These are phyloP conservation scores for Fusarium oligoseptatum DNA, from an alignment of 2,329 filamentous ascomycete genomes.

Conservation along the genomic window DNA sequence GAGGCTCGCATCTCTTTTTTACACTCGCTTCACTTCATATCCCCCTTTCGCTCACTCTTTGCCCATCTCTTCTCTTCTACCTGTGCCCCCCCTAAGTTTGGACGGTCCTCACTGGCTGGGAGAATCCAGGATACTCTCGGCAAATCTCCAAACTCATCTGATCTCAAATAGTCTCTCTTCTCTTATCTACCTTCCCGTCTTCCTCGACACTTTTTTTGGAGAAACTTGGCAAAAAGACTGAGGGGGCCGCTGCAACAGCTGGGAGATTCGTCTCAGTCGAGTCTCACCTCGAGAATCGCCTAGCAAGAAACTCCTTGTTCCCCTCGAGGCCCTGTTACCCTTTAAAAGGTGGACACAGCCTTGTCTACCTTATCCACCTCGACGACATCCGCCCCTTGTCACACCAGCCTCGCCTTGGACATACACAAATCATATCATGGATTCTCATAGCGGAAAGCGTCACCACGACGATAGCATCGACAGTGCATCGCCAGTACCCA, in stretches of 20 bases:
- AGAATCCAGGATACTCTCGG: conserved; percentile 24
- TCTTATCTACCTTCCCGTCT: conserved; percentile 14
- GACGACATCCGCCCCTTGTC: conserved; percentile 3
- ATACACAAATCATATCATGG: conserved; percentile 27
- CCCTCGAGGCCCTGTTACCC: background rate
- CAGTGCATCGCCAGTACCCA: conserved; percentile 37
- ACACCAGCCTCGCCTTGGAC: conserved; percentile 14
- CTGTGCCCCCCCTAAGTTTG: conserved; percentile 21
- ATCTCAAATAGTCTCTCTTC: conserved; percentile 27
- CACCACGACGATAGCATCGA: conserved; percentile 38
- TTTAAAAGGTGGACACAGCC: conserved; percentile 6
- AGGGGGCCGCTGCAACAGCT: background rate
- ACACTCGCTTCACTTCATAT: conserved; percentile 7
- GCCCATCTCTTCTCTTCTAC: conserved; percentile 14
- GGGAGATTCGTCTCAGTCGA: background rate
- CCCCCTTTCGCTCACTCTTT: background rate
- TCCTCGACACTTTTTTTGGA: background rate
- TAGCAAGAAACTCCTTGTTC: background rate
- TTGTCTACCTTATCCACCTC: conserved; percentile 16
- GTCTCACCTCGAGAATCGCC: background rate
- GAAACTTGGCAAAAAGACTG: background rate
- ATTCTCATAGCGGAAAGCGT: conserved; percentile 40
- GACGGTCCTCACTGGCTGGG: conserved; percentile 35
- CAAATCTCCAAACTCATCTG: conserved; percentile 42
- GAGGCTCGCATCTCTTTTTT: background rate